Conservation (phyloP, 1,284 basidiomycete genomes). For the Tilletia indica region DNA sequence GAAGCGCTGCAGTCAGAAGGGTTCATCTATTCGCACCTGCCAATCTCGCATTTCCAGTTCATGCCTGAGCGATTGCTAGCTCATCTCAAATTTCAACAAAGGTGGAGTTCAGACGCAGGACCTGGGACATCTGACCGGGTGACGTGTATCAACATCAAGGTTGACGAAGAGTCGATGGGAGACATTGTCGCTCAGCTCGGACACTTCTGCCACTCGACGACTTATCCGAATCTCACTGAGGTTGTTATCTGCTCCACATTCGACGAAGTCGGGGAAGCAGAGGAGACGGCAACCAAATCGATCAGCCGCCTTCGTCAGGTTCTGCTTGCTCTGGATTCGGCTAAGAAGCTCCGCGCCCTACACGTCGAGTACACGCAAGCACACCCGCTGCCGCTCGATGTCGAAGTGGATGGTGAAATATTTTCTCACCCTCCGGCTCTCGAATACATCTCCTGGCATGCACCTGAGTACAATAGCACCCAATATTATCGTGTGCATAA, state of each 20-base stretch:
- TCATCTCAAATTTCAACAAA: no score
- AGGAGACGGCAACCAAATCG: neutral
- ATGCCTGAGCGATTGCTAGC: no score
- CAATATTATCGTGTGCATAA: neutral
- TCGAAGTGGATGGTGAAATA: neutral
- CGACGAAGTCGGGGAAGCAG: neutral
- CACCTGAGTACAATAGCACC: neutral
- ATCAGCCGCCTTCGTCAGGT: neutral
- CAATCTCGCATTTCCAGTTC: no score
- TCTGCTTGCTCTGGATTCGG: neutral
- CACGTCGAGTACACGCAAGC: neutral
- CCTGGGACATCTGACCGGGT: no score
- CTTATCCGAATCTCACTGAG: neutral
- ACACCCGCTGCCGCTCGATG: neutral
- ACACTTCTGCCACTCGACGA: no score
- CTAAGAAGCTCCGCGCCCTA: neutral
- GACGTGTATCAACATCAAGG: neutral
- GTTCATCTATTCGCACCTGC: no score
- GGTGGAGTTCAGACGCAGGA: no score
- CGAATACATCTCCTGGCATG: neutral
- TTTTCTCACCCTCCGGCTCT: neutral
- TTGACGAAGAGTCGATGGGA: neutral
- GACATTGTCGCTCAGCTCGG: conserved; percentile 6
- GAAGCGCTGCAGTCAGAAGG: no score
- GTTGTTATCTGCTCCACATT: neutral